Evolutionary conservation across 2,329 filamentous ascomycete species (phyloP).

Genomic region (Diaporthe amygdali): DNA sequence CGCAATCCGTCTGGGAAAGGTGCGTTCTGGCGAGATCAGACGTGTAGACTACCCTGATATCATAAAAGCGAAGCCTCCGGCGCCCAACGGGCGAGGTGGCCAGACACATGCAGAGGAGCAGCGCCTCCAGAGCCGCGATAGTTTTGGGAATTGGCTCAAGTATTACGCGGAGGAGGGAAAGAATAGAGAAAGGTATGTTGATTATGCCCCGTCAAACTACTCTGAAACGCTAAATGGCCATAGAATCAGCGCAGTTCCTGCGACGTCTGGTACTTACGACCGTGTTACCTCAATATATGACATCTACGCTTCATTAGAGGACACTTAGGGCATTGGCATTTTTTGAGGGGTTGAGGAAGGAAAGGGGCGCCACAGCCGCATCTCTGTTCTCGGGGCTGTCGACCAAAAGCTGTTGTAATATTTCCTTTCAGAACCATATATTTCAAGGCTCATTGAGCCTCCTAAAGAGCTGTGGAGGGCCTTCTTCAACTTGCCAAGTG

Average conservation of each 20-base stretch:
- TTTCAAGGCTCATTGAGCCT: neutral
- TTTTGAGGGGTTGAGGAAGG: neutral
- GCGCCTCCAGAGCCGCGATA: neutral
- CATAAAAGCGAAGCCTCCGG: neutral
- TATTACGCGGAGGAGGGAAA: constrained; percentile 10
- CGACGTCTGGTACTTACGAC: constrained; percentile 10
- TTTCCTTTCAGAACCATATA: neutral
- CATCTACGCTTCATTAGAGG: constrained; percentile 12
- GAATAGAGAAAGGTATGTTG: neutral
- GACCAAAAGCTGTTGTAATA: neutral
- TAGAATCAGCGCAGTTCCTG: neutral
- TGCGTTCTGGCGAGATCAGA: neutral
- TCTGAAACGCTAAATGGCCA: neutral
- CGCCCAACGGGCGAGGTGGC: neutral
- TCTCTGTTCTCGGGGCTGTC: neutral
- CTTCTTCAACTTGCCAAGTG: neutral
- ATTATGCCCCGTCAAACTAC: neutral
- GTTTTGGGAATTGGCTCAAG: constrained; percentile 17
- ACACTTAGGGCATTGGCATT: neutral
- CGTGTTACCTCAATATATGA: constrained; percentile 23
- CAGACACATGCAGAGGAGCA: neutral
- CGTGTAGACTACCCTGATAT: neutral
- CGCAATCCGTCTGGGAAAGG: neutral
- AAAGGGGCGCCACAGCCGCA: neutral
- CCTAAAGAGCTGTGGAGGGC: too few relatives aligned